A percentile compares a stretch with the other conserved stretches of the same genome.
Conservation (phyloP, 2,329 filamentous ascomycete species). For the Nigrospora oryzae region DNA sequence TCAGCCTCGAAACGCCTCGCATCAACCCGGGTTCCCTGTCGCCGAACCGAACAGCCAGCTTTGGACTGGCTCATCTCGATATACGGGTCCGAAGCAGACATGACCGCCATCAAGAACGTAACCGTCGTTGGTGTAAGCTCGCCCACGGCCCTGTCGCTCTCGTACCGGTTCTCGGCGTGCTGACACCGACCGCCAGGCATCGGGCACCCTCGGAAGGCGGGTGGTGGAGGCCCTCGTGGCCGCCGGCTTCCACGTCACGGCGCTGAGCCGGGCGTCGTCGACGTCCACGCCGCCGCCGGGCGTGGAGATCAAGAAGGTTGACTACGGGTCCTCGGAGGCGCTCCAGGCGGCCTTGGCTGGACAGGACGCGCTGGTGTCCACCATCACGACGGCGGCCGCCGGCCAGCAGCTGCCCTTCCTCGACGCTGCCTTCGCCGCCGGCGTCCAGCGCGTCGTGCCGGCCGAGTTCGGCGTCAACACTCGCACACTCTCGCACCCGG, state of each 20-base stretch:
- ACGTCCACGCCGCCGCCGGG: conserved; percentile 21
- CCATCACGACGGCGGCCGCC: conserved; percentile 28
- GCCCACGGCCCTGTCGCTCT: background rate
- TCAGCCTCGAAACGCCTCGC: too few relatives aligned
- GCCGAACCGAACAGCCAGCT: too few relatives aligned
- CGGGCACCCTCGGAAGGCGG: conserved; percentile 20
- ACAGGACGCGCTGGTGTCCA: conserved; percentile 46
- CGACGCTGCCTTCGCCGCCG: conserved; percentile 45
- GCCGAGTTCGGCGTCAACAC: conserved; percentile 39
- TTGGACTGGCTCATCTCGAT: too few relatives aligned
- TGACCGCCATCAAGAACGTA: conserved; percentile 6
- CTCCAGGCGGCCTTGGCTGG: conserved; percentile 37
- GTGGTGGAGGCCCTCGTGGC: conserved; percentile 17
- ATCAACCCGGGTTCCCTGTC: too few relatives aligned
- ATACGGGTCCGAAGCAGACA: background rate
- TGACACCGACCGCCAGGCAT: conserved; percentile 12
- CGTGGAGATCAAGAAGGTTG: conserved; percentile 33
- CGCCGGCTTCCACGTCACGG: conserved; percentile 36
- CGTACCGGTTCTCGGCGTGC: background rate
- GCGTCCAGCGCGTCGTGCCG: conserved; percentile 48
- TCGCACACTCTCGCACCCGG: conserved; percentile 9
- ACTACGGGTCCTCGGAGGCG: conserved; percentile 35
- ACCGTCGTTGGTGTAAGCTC: conserved; percentile 6
- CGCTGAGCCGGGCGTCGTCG: conserved; percentile 38
- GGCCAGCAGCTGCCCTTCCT: conserved; percentile 42